phyloP scores from a whole-genome alignment of 2,329 filamentous ascomycete species.

The Endoconidiophora polonica region DNA sequence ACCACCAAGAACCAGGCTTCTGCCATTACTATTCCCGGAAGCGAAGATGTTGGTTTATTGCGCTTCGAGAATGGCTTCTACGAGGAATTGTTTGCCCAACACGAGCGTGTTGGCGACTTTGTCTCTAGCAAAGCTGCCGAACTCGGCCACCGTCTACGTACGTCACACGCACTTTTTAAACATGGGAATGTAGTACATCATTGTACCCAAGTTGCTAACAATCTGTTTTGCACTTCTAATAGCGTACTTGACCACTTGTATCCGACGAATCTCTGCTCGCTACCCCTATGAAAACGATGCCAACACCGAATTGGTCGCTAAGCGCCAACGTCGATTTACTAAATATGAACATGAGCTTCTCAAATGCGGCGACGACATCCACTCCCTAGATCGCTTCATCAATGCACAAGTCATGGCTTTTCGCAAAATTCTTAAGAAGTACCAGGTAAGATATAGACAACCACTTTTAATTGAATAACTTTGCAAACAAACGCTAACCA shows the following conservation, averaged over 20 bases:
- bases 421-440: slow-evolving; percentile 72
- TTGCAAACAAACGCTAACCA: not conserved
- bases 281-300: slow-evolving; percentile 20
- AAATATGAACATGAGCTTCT: slow-evolving; percentile 37
- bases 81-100: slow-evolving; percentile 52
- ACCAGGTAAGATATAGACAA: slow-evolving; percentile 33
- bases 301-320: slow-evolving; percentile 16
- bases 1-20: slow-evolving; percentile 54
- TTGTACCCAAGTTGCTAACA: slow-evolving; percentile 14
- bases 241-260: slow-evolving; percentile 33
- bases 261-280: slow-evolving; percentile 31
- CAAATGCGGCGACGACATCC: slow-evolving; percentile 53
- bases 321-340: slow-evolving; percentile 33
- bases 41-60: slow-evolving; percentile 38
- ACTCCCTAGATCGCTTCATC: slow-evolving; percentile 53
- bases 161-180: slow-evolving; percentile 15
- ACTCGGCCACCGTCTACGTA: slow-evolving; percentile 53
- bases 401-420: slow-evolving; percentile 61
- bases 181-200: not conserved
- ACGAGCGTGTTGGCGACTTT: slow-evolving; percentile 63
- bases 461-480: not conserved
- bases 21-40: slow-evolving; percentile 59
- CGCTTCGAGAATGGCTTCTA: slow-evolving; percentile 60
- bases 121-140: slow-evolving; percentile 67
- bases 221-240: not conserved